A percentile compares a stretch with the other conserved stretches of the same genome.
These are phyloP conservation scores for Diaporthe ilicicola DNA, from an alignment of 2,329 filamentous ascomycete species.

Conservation along the genomic window DNA sequence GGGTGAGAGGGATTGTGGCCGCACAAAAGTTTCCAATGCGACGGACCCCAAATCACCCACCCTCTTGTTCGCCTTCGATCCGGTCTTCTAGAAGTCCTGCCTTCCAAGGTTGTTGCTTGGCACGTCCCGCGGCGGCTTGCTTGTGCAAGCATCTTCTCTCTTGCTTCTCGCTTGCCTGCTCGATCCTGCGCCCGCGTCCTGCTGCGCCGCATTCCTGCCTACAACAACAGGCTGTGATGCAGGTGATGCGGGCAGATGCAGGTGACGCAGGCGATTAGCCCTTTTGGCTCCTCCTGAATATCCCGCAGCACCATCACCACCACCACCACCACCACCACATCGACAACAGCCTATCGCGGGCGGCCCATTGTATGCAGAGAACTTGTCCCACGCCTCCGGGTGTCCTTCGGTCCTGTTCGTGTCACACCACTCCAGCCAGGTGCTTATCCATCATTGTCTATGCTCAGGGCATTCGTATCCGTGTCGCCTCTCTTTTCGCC, in stretches of 20 bases:
- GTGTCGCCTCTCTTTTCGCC: not conserved
- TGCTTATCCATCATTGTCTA: not conserved
- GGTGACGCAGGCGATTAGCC: conserved; percentile 17
- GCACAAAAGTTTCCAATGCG: conserved; percentile 5
- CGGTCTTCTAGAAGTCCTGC: conserved; percentile 20
- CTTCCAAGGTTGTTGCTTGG: not conserved
- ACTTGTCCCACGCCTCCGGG: not conserved
- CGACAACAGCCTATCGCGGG: conserved; percentile 18
- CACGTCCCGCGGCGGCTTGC: not conserved
- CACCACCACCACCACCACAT: not conserved
- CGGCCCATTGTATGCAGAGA: not conserved
- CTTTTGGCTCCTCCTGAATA: conserved; percentile 6
- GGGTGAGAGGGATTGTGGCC: too few relatives aligned
- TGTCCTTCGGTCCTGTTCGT: not conserved
- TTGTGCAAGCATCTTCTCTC: not conserved
- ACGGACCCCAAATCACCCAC: conserved; percentile 2
- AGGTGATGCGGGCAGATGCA: conserved; percentile 6
- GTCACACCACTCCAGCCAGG: conserved; percentile 6
- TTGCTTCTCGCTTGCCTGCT: too few relatives aligned
- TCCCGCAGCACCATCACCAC: not conserved
- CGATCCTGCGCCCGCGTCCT: not conserved
- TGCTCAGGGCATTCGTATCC: not conserved
- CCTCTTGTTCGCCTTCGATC: not conserved
- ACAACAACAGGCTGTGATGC: conserved; percentile 1
- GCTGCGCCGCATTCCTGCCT: conserved; percentile 14